These are phyloP conservation scores for Coffea humblotiana DNA, from an alignment of 305 asterid species.

Conservation along the genomic window DNA sequence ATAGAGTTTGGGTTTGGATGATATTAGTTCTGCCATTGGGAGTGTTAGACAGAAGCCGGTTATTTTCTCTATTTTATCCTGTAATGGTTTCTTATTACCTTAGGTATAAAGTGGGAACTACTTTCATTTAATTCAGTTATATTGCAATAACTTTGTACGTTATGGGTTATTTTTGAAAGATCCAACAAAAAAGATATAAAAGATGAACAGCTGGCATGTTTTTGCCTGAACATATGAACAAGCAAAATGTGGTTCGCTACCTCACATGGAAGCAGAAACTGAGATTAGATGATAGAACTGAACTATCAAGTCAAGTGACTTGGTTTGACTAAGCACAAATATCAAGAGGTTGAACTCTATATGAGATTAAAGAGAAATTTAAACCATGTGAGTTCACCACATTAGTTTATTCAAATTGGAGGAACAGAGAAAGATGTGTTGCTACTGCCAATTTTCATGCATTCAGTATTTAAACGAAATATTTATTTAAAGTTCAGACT, in stretches of 20 bases:
- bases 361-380: neutral
- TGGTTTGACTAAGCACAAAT: neutral
- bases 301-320: neutral
- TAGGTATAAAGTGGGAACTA: too few species aligned
- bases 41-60: neutral
- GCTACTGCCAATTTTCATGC: neutral
- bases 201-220: neutral
- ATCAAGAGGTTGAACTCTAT: neutral
- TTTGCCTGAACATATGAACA: neutral
- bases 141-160: neutral
- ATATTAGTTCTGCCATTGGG: neutral
- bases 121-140: neutral
- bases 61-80: neutral
- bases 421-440: neutral
- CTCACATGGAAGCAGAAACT: neutral
- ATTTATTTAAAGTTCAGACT: neutral
- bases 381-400: neutral
- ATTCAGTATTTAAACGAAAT: neutral
- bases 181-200: neutral
- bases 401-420: neutral
- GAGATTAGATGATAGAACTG: neutral
- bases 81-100: too few species aligned
- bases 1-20: neutral
- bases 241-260: neutral
- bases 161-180: neutral